phyloP scores from a whole-genome alignment of 1,284 basidiomycete genomes.

The Austroboletus novae-zelandiae region DNA sequence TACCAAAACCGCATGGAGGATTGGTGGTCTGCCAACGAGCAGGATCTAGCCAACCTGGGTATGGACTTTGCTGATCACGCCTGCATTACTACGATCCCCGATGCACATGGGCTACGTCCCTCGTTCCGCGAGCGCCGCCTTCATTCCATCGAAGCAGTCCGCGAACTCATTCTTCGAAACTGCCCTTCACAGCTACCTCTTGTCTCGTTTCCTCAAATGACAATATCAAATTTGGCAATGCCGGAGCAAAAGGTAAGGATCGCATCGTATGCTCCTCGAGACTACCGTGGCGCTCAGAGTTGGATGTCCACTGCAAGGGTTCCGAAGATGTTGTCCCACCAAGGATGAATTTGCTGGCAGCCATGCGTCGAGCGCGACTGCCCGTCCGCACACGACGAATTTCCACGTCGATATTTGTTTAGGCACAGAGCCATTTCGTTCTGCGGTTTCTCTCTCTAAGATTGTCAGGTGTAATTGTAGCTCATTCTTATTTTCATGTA shows the following conservation, averaged over 20 bases:
- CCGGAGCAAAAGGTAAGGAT: conserved; percentile 3
- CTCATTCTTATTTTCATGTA: background rate
- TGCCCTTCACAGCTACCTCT: conserved; percentile 1
- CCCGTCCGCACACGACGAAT: background rate
- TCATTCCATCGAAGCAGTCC: conserved; percentile 10
- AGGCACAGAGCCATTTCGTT: background rate
- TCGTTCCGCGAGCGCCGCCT: conserved; percentile 12
- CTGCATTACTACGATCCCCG: conserved; percentile 24
- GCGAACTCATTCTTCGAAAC: conserved; percentile 13
- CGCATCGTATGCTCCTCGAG: background rate
- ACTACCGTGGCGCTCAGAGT: background rate
- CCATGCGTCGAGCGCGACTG: background rate
- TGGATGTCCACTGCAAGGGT: background rate
- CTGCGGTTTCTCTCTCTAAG: background rate
- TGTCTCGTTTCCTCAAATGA: conserved; percentile 8
- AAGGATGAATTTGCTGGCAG: background rate
- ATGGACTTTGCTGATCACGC: conserved; percentile 24
- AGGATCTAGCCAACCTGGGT: conserved; percentile 7
- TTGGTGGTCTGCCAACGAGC: conserved; percentile 26
- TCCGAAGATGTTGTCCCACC: background rate
- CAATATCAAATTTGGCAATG: background rate
- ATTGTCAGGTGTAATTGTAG: background rate
- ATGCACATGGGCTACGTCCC: conserved; percentile 2
- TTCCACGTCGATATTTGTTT: background rate
- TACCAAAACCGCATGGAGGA: conserved; percentile 24